Evolutionary conservation across 2,329 filamentous ascomycete species (phyloP), one percentile per base, ranked within the genome.

Genomic region (Trichophyton schoenleinii): DNA sequence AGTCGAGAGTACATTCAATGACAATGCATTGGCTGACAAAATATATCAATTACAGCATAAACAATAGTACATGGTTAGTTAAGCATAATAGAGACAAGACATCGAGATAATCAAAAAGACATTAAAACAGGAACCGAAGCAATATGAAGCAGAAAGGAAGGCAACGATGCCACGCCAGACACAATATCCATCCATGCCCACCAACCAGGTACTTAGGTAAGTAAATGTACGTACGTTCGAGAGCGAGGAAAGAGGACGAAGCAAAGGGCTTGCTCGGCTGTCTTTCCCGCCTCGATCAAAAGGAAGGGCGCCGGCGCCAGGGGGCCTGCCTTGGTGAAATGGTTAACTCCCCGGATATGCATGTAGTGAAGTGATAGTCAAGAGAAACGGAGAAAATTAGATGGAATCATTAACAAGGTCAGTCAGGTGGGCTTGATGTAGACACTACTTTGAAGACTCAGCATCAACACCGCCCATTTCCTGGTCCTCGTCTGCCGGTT

Each of bases 181-280:
- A 52, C 22, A 52, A 15, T 52, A 52, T 52, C 46, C 46, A 48
- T 52, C 46, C 46, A 48, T 52, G 11, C 46, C 20, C 13, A 52
- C 46, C 46, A 52, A 6, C 46, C 46, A 22, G 46, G 22, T 52
- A 25, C 9, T 38, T 13, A 38, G 34, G 3, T 38, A 38, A 38
- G 34, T 44, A 44, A 44, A 44, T 44, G 15, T 44, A 62, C 22
- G 46, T 52, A 28, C 22, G 46, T 52, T 22, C 22, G 46, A 96
- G 82, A 77, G 34, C 2, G 34, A 95, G 88, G 71, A 84, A 83
- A 80, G 95, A 95, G 73, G 91, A 87, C 66, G 88, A 88, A 63
- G 79, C 34, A 13, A 38, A 38, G 34, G 1, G 34, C 34, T 38
- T 38, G 34, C 34, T 38, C 6, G 11, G 34, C 13, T 80, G 13